A percentile compares a stretch with the other conserved stretches of the same genome.
phyloP scores from a whole-genome alignment of 768 basidiomycete species.

The Podaxis sp. region DNA sequence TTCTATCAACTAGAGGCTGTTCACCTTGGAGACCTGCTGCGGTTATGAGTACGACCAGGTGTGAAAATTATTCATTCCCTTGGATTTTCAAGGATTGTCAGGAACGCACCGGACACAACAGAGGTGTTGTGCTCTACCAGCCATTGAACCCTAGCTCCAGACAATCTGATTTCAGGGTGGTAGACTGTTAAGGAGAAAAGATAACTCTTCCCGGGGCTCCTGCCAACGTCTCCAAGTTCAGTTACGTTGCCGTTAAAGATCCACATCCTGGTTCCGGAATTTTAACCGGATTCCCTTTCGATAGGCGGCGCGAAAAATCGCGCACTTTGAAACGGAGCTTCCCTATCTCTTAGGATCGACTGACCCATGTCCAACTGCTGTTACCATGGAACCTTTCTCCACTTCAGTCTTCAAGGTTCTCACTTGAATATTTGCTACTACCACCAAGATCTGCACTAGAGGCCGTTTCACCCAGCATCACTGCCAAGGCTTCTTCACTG shows the following conservation, averaged over 20 bases:
- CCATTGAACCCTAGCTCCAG: constrained; percentile 73
- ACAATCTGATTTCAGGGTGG: constrained; percentile 74
- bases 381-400: constrained; percentile 88
- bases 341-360: constrained; percentile 82
- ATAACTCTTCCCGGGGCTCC: constrained; percentile 77
- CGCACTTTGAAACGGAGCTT: constrained; percentile 70
- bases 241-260: constrained; percentile 70
- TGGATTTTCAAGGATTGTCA: constrained; percentile 74
- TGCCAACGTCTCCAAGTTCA: constrained; percentile 61
- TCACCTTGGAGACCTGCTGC: constrained; percentile 82
- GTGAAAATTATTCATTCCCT: constrained; percentile 70
- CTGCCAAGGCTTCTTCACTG: constrained; percentile 78
- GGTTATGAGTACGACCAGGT: constrained; percentile 76
- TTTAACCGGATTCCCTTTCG: constrained; percentile 80
- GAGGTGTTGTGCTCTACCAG: constrained; percentile 71
- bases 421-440: constrained; percentile 89
- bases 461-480: constrained; percentile 59
- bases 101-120: constrained; percentile 72
- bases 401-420: constrained; percentile 87
- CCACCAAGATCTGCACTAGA: constrained; percentile 87
- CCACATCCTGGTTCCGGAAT: constrained; percentile 78
- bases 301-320: constrained; percentile 65
- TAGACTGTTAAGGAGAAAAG: constrained; percentile 77
- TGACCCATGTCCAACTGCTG: constrained; percentile 86
- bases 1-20: constrained; percentile 81